These are phyloP conservation scores for Hirsutella rhossiliensis DNA, from an alignment of 2,329 filamentous ascomycete species.

Conservation along the genomic window DNA sequence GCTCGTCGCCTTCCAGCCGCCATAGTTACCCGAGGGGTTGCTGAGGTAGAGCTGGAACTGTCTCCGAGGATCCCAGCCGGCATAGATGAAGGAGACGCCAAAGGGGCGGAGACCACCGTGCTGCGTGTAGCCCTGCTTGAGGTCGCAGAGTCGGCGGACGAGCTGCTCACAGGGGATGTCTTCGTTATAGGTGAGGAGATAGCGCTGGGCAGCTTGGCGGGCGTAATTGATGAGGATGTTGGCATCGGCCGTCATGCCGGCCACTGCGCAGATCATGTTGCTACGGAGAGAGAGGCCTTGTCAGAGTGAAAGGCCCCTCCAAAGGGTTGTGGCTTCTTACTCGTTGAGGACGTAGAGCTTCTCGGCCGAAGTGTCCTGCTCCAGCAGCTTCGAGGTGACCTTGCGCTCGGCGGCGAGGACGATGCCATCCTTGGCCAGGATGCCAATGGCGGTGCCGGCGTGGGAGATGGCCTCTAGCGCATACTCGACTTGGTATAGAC, in stretches of 20 bases:
- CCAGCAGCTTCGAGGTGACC: slow-evolving; percentile 96
- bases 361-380: slow-evolving; percentile 98
- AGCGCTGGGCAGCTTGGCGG: slow-evolving; percentile 89
- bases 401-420: slow-evolving; percentile 96
- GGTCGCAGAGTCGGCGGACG: slow-evolving; percentile 87
- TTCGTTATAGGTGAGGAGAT: slow-evolving; percentile 99
- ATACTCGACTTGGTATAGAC: slow-evolving; percentile 98
- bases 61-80: slow-evolving; percentile 88
- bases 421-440: slow-evolving; percentile 95
- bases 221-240: slow-evolving; percentile 99
- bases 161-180: slow-evolving; percentile 99
- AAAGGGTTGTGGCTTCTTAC: too few species aligned
- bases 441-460: slow-evolving; percentile 90
- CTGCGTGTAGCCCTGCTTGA: slow-evolving; percentile 99
- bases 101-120: slow-evolving; percentile 97
- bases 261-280: slow-evolving; percentile 99
- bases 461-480: slow-evolving; percentile 98
- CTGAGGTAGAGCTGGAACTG: slow-evolving; percentile 99
- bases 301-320: slow-evolving; percentile 3
- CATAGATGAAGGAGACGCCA: slow-evolving; percentile 98
- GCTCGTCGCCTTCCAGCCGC: slow-evolving; percentile 97
- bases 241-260: slow-evolving; percentile 97
- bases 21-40: slow-evolving; percentile 98
- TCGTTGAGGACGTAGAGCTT: slow-evolving; percentile 99
- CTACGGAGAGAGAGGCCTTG: slow-evolving; percentile 30